These are phyloP conservation scores for Trifolium fragiferum DNA, from an alignment of 306 rosid species.

Conservation along the genomic window DNA sequence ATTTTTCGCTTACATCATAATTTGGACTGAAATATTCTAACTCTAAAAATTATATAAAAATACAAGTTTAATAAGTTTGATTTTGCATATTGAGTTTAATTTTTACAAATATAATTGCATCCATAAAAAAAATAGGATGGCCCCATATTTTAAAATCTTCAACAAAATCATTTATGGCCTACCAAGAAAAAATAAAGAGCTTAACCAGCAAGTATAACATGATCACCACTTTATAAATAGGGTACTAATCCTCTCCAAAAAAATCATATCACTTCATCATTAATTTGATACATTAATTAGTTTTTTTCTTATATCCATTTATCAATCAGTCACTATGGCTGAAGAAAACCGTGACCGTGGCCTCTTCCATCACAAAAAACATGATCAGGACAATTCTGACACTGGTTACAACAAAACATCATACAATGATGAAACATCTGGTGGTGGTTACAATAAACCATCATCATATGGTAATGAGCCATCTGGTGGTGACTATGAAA, in stretches of 20 bases:
- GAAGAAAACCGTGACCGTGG: conserved; percentile 55
- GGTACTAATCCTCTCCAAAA: background rate
- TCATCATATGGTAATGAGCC: background rate
- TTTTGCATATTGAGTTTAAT: background rate
- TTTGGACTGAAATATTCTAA: too few species aligned
- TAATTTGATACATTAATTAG: background rate
- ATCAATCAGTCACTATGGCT: conserved; percentile 51
- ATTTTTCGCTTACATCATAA: too few species aligned
- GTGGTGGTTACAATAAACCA: background rate
- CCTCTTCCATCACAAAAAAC: conserved; percentile 60
- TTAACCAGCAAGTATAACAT: conserved; percentile 10
- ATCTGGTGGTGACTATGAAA: conserved; percentile 29
- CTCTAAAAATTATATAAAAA: too few species aligned
- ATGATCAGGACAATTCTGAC: conserved; percentile 34
- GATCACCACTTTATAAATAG: conserved; percentile 45
- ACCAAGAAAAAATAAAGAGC: conserved; percentile 32
- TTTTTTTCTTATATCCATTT: background rate
- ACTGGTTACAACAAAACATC: conserved; percentile 40
- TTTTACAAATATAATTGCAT: background rate
- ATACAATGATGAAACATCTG: conserved; percentile 4
- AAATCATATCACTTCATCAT: conserved; percentile 17
- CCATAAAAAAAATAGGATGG: background rate
- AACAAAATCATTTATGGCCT: conserved; percentile 30
- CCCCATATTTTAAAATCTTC: background rate
- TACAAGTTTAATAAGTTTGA: too few species aligned